Evolutionary conservation across 805 yeast genomes (phyloP).

Genomic region (Ogataea naganishii): DNA sequence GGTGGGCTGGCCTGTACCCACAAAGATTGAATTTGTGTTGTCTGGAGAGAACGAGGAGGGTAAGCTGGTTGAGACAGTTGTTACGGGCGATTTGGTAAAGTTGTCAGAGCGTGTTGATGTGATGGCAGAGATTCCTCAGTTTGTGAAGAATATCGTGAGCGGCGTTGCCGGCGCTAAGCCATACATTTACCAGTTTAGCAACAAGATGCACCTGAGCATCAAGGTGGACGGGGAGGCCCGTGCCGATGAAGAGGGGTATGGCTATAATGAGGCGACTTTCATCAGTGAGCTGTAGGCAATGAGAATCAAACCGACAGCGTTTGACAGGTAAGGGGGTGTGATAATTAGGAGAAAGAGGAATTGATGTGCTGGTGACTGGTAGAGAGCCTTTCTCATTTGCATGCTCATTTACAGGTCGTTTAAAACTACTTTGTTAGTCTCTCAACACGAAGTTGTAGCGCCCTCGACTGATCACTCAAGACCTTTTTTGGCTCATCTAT

Average conservation of each 20-base stretch:
- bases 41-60: constrained; percentile 29
- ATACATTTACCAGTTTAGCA: constrained; percentile 87
- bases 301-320: no score
- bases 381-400: no score
- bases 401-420: no score
- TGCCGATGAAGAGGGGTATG: constrained; percentile 50
- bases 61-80: constrained; percentile 34
- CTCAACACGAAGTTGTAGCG: no score
- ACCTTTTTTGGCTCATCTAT: no score
- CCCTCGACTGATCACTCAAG: no score
- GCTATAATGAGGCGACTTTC: constrained; percentile 76
- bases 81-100: constrained; percentile 51
- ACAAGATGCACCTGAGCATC: constrained; percentile 43
- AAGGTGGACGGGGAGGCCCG: constrained; percentile 29
- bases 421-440: no score
- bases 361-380: no score
- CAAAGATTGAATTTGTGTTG: constrained; percentile 49
- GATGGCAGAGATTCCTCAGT: constrained; percentile 92
- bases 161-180: constrained; percentile 96
- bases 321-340: no score
- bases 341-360: no score
- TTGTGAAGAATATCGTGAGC: constrained; percentile 86
- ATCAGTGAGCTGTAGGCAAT: constrained; percentile 38
- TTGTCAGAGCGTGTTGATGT: constrained; percentile 91
- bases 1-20: constrained; percentile 90